These are phyloP conservation scores for Lentinula guzmanii DNA, from an alignment of 768 basidiomycete genomes.

Conservation along the genomic window DNA sequence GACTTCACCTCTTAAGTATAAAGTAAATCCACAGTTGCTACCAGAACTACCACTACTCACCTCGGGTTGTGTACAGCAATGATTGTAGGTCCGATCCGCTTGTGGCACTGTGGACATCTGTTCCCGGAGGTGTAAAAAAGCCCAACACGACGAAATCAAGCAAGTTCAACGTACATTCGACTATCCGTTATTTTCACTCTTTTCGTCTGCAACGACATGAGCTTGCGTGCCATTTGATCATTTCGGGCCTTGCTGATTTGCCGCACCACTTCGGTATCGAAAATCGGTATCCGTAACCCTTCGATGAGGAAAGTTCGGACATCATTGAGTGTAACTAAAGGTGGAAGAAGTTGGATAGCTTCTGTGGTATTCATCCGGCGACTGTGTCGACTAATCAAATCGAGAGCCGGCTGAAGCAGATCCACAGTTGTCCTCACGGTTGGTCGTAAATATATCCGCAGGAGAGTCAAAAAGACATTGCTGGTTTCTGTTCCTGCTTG, in stretches of 20 bases:
- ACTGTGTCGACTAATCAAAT: slow-evolving; percentile 82
- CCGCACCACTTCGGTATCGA: slow-evolving; percentile 64
- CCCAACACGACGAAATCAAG: slow-evolving; percentile 1
- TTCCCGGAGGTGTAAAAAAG: neutral
- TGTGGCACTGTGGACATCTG: slow-evolving; percentile 95
- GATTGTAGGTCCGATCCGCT: slow-evolving; percentile 86
- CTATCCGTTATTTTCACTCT: slow-evolving; percentile 88
- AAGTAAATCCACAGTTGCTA: neutral
- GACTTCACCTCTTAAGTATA: slow-evolving; percentile 71
- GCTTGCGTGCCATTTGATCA: slow-evolving; percentile 65
- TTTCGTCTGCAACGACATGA: slow-evolving; percentile 74
- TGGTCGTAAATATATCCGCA: slow-evolving; percentile 84
- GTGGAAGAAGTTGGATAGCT: slow-evolving; percentile 83
- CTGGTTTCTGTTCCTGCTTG: slow-evolving; percentile 46
- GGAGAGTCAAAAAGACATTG: slow-evolving; percentile 75
- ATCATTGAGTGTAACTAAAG: slow-evolving; percentile 79
- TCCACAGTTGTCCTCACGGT: slow-evolving; percentile 41
- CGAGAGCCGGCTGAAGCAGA: slow-evolving; percentile 76
- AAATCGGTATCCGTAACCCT: slow-evolving; percentile 57
- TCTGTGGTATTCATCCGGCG: slow-evolving; percentile 76
- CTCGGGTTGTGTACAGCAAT: slow-evolving; percentile 90
- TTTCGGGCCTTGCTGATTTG: slow-evolving; percentile 68
- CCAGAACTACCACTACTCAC: slow-evolving; percentile 34
- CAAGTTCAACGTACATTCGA: slow-evolving; percentile 67
- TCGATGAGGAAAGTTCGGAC: slow-evolving; percentile 75